These are phyloP conservation scores for Blepharisma japonicum DNA, from an alignment of 73 alveolate species.

Conservation along the genomic window DNA sequence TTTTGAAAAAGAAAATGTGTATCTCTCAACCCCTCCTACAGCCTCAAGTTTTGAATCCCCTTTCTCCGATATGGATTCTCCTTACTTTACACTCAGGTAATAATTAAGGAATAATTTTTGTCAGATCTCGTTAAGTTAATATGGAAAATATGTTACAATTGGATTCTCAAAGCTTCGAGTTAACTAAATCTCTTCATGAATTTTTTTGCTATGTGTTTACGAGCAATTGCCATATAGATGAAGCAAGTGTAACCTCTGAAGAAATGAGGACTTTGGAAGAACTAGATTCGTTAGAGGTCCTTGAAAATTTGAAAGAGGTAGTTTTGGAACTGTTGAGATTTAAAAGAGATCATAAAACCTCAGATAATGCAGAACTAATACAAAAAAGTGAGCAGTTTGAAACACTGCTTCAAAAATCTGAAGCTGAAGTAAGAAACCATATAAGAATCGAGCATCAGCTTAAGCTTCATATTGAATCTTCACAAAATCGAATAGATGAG, in stretches of 20 bases:
- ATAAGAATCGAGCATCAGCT: conserved; percentile 84
- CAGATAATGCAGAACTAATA: conserved; percentile 21
- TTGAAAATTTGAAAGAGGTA: conserved; percentile 18
- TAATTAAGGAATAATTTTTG: too few species aligned
- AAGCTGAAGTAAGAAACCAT: conserved; percentile 86
- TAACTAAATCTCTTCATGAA: neutral
- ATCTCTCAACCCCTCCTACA: neutral
- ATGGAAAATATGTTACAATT: too few species aligned
- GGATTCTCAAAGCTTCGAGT: too few species aligned
- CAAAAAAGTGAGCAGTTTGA: conserved; percentile 25
- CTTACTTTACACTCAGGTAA: conserved; percentile 31
- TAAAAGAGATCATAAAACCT: neutral
- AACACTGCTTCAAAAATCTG: conserved; percentile 43
- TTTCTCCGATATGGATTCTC: conserved; percentile 23
- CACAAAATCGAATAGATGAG: conserved; percentile 73
- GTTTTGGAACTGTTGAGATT: neutral
- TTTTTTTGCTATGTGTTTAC: conserved; percentile 5
- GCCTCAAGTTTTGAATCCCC: conserved; percentile 23
- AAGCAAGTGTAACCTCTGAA: conserved; percentile 24
- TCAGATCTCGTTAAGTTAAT: too few species aligned
- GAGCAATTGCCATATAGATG: conserved; percentile 1
- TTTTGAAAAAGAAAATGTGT: conserved; percentile 1
- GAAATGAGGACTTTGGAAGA: conserved; percentile 24
- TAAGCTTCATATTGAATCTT: conserved; percentile 75
- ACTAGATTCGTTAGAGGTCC: neutral